These are phyloP conservation scores for Chaetomiaceae sp. DNA, from an alignment of 2,329 filamentous ascomycete genomes.

Conservation along the genomic window DNA sequence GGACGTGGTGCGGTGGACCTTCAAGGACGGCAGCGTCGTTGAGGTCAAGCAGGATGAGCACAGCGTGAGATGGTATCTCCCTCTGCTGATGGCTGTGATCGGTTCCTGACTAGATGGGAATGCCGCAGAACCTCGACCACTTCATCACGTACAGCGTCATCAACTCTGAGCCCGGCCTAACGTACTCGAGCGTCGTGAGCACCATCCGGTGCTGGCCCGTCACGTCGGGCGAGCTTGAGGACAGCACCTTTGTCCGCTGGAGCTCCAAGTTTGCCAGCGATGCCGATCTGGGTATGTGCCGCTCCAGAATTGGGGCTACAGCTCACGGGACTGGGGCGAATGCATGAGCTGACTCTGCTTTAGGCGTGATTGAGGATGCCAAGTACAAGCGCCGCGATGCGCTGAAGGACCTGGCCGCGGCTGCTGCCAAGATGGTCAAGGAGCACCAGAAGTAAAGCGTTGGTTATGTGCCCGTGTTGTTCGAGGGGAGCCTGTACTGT, in stretches of 20 bases:
- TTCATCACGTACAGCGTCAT: conserved; percentile 71
- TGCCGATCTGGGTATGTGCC: conserved; percentile 57
- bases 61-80: conserved; percentile 48
- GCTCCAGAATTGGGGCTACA: background rate
- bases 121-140: conserved; percentile 59
- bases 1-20: conserved; percentile 63
- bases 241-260: conserved; percentile 63
- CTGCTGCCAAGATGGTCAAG: conserved; percentile 32
- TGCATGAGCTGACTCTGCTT: too few relatives aligned
- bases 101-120: too few relatives aligned
- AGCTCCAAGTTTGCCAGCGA: conserved; percentile 64
- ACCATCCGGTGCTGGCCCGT: conserved; percentile 60
- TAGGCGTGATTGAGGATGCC: conserved; percentile 66
- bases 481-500: background rate
- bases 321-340: background rate
- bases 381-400: conserved; percentile 72
- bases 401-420: conserved; percentile 57
- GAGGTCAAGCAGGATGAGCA: conserved; percentile 74
- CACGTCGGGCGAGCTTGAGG: conserved; percentile 59
- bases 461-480: background rate
- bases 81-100: too few relatives aligned
- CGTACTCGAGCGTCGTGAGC: conserved; percentile 60
- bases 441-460: conserved; percentile 6
- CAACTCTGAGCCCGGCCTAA: conserved; percentile 56
- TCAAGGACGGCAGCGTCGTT: conserved; percentile 61